Evolutionary conservation across 148 eudicot species (phyloP).

Genomic region (Cornus suecica): DNA sequence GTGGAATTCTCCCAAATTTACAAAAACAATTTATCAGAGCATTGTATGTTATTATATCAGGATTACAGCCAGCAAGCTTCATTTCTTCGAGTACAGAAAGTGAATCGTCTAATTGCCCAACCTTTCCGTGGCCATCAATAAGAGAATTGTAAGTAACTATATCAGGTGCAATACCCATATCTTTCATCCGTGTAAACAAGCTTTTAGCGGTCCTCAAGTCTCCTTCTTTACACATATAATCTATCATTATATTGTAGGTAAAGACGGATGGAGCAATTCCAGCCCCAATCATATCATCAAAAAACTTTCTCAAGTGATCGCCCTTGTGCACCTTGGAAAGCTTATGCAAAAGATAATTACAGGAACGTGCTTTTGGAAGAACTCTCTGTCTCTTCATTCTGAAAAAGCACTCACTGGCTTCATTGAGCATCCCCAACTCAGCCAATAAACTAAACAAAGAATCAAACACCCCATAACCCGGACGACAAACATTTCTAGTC

Average conservation of each 20-base stretch:
- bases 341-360: slow-evolving; percentile 66
- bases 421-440: slow-evolving; percentile 77
- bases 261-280: slow-evolving; percentile 67
- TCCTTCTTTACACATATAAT: slow-evolving; percentile 67
- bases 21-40: slow-evolving; percentile 79
- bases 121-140: slow-evolving; percentile 82
- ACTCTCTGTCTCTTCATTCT: slow-evolving; percentile 62
- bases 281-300: slow-evolving; percentile 60
- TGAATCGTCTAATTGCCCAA: slow-evolving; percentile 58
- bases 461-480: slow-evolving; percentile 87
- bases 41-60: slow-evolving; percentile 85
- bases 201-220: slow-evolving; percentile 53
- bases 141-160: slow-evolving; percentile 86
- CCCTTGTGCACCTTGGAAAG: slow-evolving; percentile 49
- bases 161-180: slow-evolving; percentile 60
- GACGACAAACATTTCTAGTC: slow-evolving; percentile 55
- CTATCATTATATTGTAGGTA: slow-evolving; percentile 87
- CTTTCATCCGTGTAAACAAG: slow-evolving; percentile 63
- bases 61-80: slow-evolving; percentile 58
- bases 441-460: slow-evolving; percentile 64
- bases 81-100: slow-evolving; percentile 56
- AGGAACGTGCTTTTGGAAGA: slow-evolving; percentile 75
- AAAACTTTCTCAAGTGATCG: slow-evolving; percentile 41
- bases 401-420: slow-evolving; percentile 67
- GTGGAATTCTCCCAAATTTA: slow-evolving; percentile 61